phyloP scores from a whole-genome alignment of 75 land plant genomes.

The Gnetum montanum region DNA sequence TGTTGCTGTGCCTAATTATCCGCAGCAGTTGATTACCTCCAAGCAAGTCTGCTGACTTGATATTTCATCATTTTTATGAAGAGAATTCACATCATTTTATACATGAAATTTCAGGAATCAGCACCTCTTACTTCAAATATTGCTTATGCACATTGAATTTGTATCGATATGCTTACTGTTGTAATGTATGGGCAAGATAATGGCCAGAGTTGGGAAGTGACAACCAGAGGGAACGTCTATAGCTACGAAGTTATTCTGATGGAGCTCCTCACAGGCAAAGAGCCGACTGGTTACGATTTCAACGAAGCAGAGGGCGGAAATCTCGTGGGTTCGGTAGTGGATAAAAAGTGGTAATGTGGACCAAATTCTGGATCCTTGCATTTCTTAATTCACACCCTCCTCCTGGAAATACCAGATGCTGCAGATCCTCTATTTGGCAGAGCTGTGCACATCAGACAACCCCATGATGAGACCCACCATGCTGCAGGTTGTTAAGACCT shows the following conservation, averaged over 20 bases:
- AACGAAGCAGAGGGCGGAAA: constrained; percentile 58
- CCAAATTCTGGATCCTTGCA: constrained; percentile 34
- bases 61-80: no score
- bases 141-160: no score
- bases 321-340: constrained; percentile 66
- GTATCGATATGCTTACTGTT: no score
- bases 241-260: constrained; percentile 58
- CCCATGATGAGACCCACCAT: constrained; percentile 56
- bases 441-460: constrained; percentile 39
- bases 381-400: constrained; percentile 10
- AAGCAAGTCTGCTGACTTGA: no score
- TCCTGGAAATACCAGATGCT: constrained; percentile 42
- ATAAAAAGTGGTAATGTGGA: constrained; percentile 24
- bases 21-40: no score
- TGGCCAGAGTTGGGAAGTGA: constrained; percentile 42
- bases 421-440: constrained; percentile 31
- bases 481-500: constrained; percentile 40
- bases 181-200: no score
- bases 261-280: constrained; percentile 56
- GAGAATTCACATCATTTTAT: no score
- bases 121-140: no score
- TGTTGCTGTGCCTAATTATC: neutral
- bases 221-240: constrained; percentile 64
- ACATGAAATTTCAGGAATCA: no score
- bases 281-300: constrained; percentile 58